Percentiles rank a stretch among this genome's conserved stretches.
These are phyloP conservation scores for Colletotrichum liaoningense DNA, from an alignment of 2,329 filamentous ascomycete genomes.

Conservation along the genomic window DNA sequence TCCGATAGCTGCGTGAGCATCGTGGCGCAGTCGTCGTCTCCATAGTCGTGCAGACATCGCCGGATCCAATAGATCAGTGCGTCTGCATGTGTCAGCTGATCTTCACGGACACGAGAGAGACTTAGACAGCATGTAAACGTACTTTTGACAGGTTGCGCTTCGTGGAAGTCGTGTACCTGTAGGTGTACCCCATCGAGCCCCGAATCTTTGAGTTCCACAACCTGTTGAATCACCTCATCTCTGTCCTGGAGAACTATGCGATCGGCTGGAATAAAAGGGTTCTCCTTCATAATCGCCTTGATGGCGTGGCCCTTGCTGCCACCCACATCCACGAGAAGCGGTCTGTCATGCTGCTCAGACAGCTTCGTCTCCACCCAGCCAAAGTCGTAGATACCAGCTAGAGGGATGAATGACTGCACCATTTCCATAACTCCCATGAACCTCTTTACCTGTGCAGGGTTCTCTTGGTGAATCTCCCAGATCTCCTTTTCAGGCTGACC, in stretches of 20 bases:
- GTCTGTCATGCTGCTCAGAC: constrained; percentile 19
- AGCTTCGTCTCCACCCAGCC: constrained; percentile 40
- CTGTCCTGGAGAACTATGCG: constrained; percentile 38
- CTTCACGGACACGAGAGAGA: not conserved
- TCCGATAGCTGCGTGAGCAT: constrained; percentile 45
- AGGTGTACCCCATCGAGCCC: constrained; percentile 2
- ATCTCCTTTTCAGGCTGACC: constrained; percentile 44
- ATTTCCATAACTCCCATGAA: constrained; percentile 46
- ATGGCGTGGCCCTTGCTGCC: constrained; percentile 45
- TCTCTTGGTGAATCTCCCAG: constrained; percentile 45
- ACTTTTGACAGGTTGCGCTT: constrained; percentile 37
- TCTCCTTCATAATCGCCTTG: constrained; percentile 33
- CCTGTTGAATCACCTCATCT: constrained; percentile 34
- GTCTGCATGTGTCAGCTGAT: constrained; percentile 38
- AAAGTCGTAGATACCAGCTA: constrained; percentile 45
- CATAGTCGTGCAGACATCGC: constrained; percentile 51
- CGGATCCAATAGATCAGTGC: constrained; percentile 50
- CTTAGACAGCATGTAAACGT: not conserved
- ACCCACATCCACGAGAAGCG: constrained; percentile 48
- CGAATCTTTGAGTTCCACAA: not conserved
- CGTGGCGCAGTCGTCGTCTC: constrained; percentile 44
- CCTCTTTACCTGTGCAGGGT: constrained; percentile 39
- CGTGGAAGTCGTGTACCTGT: constrained; percentile 37
- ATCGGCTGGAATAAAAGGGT: constrained; percentile 12
- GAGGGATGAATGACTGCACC: constrained; percentile 39